Evolutionary conservation across 176 grass and related monocot genomes (phyloP).

Genomic region (Juncus inflexus): DNA sequence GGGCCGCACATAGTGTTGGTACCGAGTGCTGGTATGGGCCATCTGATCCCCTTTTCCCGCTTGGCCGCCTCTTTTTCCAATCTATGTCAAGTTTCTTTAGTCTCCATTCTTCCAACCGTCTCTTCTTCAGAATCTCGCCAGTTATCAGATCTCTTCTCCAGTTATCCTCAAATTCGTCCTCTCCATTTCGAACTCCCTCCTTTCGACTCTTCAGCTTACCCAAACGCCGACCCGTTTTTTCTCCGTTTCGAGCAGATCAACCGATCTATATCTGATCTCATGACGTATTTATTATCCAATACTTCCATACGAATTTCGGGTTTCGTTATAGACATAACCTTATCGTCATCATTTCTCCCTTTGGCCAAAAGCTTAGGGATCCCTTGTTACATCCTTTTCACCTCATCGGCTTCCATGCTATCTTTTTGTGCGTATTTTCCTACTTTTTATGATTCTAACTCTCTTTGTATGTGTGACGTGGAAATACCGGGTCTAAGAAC

Average conservation of each 20-base stretch:
- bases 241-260: slow-evolving; percentile 52
- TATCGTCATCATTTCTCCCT: slow-evolving; percentile 32
- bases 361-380: slow-evolving; percentile 26
- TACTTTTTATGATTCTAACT: slow-evolving; percentile 29
- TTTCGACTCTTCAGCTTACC: slow-evolving; percentile 42
- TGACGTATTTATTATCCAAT: slow-evolving; percentile 30
- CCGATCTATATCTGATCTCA: slow-evolving; percentile 45
- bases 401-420: slow-evolving; percentile 57
- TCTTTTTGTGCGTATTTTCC: slow-evolving; percentile 46
- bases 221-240: slow-evolving; percentile 57
- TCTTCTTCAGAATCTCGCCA: slow-evolving; percentile 48
- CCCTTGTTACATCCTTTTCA: slow-evolving; percentile 61
- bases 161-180: slow-evolving; percentile 30
- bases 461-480: slow-evolving; percentile 29
- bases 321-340: slow-evolving; percentile 46
- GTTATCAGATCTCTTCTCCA: slow-evolving; percentile 31
- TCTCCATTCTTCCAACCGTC: slow-evolving; percentile 44
- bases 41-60: slow-evolving; percentile 59
- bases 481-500: slow-evolving; percentile 40
- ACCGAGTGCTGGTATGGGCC: slow-evolving; percentile 76
- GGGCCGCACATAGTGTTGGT: slow-evolving; percentile 54
- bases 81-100: slow-evolving; percentile 53
- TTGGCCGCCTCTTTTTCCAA: slow-evolving; percentile 40
- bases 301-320: slow-evolving; percentile 26
- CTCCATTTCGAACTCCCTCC: slow-evolving; percentile 41